Evolutionary conservation across 1,284 basidiomycete genomes (phyloP), one percentile per base, ranked within the genome.

Genomic region (Tilletia setariae): DNA sequence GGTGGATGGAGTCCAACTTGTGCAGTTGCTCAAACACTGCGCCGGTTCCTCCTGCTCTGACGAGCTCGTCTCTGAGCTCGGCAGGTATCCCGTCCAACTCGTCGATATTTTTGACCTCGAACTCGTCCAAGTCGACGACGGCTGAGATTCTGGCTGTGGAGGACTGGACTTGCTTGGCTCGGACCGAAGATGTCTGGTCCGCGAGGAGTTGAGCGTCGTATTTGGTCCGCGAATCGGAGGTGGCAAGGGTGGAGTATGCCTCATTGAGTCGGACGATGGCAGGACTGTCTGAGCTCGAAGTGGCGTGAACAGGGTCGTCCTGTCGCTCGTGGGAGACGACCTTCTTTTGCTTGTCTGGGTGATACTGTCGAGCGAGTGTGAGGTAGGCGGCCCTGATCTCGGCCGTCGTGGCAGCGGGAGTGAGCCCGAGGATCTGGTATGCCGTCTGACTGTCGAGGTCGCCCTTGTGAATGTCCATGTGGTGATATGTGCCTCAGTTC

Each of bases 231-330:
- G 28, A 19, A n/a, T 61, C 56, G 25, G 56, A 30, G 15, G 56
- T 19, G 56, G 56, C 9, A 30, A 61, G 56, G 11, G 56, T 61
- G 15, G 56, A 25, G 28, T 61, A 61, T 11, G 56, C 56, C 21
- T 61, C 56, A 30, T 61, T 61, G 15, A 61, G 56, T 9, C 32
- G 28, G 56, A 61, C 56, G 28, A 61, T 61, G 30, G 35, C 28
- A 15, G 21, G 51, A 40, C 35, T 40, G 4, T 40, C 6, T 6
- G 35, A 40, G 35, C 4, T 6, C 4, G 35, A 40, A 40, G 35
- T 6, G 46, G 19, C 46, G 7, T 16, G 3, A 6, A n/a, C 46
- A 11, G 9, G 11, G 4, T 49, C 46, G 15, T 61, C 56, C 16
- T 30, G 8, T 32, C 28, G 16, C 23, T 9, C 53, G 7, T 30